These are phyloP conservation scores for Dryas integrifolia DNA, from an alignment of 331 rosid genomes.

Conservation along the genomic window DNA sequence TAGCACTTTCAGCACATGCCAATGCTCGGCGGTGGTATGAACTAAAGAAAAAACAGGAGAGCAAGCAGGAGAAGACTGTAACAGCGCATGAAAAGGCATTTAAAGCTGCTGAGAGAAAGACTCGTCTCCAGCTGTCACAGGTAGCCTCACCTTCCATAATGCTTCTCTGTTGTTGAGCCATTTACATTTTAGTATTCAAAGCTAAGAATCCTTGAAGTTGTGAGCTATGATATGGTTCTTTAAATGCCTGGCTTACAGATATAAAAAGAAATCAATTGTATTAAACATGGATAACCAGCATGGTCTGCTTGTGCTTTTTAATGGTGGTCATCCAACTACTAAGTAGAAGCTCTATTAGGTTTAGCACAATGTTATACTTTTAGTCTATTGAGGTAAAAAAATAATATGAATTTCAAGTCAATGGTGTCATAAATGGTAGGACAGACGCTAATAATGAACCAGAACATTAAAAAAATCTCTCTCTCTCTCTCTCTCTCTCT, in stretches of 20 bases:
- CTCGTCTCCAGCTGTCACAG: conserved; percentile 87
- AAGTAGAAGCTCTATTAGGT: background rate
- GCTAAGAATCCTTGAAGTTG: background rate
- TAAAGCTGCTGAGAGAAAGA: conserved; percentile 96
- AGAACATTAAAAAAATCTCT: background rate
- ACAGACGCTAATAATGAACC: background rate
- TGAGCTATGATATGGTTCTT: background rate
- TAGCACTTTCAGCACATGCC: conserved; percentile 96
- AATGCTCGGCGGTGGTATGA: conserved; percentile 97
- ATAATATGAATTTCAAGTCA: background rate
- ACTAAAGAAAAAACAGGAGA: conserved; percentile 89
- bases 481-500: background rate
- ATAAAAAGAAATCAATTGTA: background rate
- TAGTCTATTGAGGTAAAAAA: background rate
- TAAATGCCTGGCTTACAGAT: background rate
- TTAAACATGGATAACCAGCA: background rate
- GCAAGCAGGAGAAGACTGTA: conserved; percentile 87
- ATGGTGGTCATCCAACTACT: background rate
- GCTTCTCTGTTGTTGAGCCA: background rate
- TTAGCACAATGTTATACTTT: background rate
- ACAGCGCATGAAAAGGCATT: conserved; percentile 95
- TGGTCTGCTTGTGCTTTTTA: background rate
- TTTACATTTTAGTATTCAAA: background rate
- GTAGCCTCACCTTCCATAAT: conserved; percentile 42
- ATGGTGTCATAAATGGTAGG: conserved; percentile 4